Conservation (phyloP, 371 early-diverging fungal species). For the Mucor lusitanicus region DNA sequence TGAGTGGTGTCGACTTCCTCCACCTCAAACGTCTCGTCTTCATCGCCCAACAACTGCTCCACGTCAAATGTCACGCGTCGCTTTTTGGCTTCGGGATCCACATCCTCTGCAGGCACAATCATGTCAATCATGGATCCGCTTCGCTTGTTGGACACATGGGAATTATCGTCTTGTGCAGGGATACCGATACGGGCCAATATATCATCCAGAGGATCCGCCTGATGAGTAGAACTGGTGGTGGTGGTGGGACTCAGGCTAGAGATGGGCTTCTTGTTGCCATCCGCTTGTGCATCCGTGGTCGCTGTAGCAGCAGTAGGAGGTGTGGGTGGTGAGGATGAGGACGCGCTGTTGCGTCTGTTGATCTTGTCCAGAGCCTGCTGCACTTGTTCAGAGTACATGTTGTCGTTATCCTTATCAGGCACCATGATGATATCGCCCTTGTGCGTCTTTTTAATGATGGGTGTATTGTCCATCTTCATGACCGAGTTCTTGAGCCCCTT, state of each 20-base stretch:
- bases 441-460: constrained; percentile 73
- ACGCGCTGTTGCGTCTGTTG: background rate
- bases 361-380: background rate
- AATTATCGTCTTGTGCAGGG: constrained; percentile 9
- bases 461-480: constrained; percentile 53
- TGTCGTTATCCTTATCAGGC: constrained; percentile 12
- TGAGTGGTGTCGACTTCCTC: constrained; percentile 27
- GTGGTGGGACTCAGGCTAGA: constrained; percentile 7
- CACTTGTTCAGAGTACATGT: constrained; percentile 18
- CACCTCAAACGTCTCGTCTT: constrained; percentile 28
- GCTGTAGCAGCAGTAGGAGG: background rate
- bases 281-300: background rate
- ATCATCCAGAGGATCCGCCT: constrained; percentile 31
- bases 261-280: background rate
- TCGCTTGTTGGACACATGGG: constrained; percentile 8
- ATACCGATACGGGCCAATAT: constrained; percentile 40
- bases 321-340: background rate
- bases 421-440: constrained; percentile 68
- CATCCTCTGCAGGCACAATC: background rate
- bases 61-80: constrained; percentile 35
- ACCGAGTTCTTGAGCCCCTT: constrained; percentile 66
- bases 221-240: constrained; percentile 3
- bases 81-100: constrained; percentile 23
- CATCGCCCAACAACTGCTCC: constrained; percentile 35
- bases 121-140: background rate